phyloP scores from a whole-genome alignment of 2,329 filamentous ascomycete species.

The Fusarium tricinctum region DNA sequence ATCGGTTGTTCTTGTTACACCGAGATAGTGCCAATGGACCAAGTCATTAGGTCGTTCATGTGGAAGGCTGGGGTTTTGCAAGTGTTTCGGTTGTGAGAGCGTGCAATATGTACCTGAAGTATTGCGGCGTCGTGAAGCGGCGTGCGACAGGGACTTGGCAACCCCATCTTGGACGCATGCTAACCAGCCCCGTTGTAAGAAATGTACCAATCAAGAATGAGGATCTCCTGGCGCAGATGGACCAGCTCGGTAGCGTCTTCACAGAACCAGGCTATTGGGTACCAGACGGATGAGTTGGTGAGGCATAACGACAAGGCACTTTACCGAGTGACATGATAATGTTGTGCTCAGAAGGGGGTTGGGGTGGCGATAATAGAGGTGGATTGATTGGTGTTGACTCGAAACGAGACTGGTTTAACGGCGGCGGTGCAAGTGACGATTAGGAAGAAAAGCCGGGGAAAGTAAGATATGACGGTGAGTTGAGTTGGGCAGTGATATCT shows the following conservation, averaged over 20 bases:
- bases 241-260: constrained; percentile 38
- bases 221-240: constrained; percentile 18
- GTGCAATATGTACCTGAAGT: constrained; percentile 23
- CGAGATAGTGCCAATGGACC: neutral
- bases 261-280: constrained; percentile 38
- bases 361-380: constrained; percentile 31
- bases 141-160: constrained; percentile 36
- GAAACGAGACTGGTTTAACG: constrained; percentile 16
- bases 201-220: constrained; percentile 29
- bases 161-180: constrained; percentile 34
- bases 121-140: constrained; percentile 39
- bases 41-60: neutral
- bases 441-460: constrained; percentile 24
- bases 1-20: neutral
- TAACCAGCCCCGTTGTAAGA: constrained; percentile 4
- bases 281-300: constrained; percentile 32
- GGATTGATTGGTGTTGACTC: constrained; percentile 16
- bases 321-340: constrained; percentile 20
- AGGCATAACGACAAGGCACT: constrained; percentile 26
- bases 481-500: constrained; percentile 36
- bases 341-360: constrained; percentile 34
- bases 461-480: constrained; percentile 26
- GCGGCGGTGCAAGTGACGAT: constrained; percentile 26
- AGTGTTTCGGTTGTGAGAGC: neutral
- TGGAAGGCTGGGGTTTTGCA: neutral